A percentile compares a stretch with the other conserved stretches of the same genome.
phyloP scores from a whole-genome alignment of 2,329 filamentous ascomycete genomes.

The Cladophialophora psammophila region DNA sequence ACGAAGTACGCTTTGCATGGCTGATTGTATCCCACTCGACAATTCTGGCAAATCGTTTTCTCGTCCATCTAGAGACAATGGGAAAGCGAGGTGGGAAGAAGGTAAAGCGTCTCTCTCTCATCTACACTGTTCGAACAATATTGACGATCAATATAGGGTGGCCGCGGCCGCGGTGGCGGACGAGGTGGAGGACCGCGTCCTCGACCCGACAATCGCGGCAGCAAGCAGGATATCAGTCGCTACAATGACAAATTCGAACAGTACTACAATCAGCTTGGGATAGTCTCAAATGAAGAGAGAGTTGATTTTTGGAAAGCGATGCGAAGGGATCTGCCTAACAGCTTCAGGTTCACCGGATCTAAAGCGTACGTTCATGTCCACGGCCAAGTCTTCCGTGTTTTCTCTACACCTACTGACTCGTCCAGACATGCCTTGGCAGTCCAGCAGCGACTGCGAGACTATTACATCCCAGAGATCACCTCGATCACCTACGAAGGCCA shows the following conservation, averaged over 20 bases:
- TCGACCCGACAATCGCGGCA: constrained; percentile 46
- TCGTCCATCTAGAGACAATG: constrained; percentile 31
- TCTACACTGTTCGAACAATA: not conserved
- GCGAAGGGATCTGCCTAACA: constrained; percentile 88
- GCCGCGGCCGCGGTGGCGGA: constrained; percentile 51
- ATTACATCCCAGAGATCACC: constrained; percentile 89
- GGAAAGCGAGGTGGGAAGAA: constrained; percentile 45
- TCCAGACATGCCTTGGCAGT: constrained; percentile 87
- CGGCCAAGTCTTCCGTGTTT: not conserved
- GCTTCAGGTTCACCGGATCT: constrained; percentile 95
- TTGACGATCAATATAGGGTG: not conserved
- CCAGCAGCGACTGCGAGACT: constrained; percentile 82
- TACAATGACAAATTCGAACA: constrained; percentile 83
- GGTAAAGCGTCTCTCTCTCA: constrained; percentile 35
- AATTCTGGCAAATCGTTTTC: not conserved
- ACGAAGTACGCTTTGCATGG: not conserved
- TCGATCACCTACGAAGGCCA: constrained; percentile 84
- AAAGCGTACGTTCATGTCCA: constrained; percentile 69
- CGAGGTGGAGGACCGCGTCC: constrained; percentile 49
- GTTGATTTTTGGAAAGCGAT: constrained; percentile 84
- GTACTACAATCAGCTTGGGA: constrained; percentile 81
- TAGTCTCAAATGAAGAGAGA: constrained; percentile 79
- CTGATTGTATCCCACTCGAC: not conserved
- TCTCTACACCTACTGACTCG: constrained; percentile 2
- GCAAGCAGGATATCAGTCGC: constrained; percentile 72